Percentiles rank a stretch among this genome's conserved stretches.
phyloP scores from a whole-genome alignment of 192 early-diverging fungal species.

The Coemansia sp. region DNA sequence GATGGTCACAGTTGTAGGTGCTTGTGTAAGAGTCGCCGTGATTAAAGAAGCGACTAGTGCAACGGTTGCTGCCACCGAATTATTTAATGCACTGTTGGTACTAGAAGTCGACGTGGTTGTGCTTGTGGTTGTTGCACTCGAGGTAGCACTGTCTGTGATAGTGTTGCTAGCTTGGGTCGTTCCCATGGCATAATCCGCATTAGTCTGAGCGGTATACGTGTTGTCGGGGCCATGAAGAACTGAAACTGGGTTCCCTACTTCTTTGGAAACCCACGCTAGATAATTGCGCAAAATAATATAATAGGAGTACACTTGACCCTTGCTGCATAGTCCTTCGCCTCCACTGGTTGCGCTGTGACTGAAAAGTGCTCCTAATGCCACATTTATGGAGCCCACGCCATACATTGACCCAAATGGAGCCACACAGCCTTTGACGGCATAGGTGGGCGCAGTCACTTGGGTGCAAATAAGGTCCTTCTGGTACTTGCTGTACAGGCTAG shows the following conservation, averaged over 20 bases:
- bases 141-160: not conserved
- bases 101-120: not conserved
- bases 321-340: not conserved
- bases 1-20: not conserved
- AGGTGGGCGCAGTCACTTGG: slow-evolving; percentile 1
- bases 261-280: not conserved
- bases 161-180: not conserved
- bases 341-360: not conserved
- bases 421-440: not conserved
- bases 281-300: slow-evolving; percentile 6
- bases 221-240: slow-evolving; percentile 2
- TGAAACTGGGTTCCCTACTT: not conserved
- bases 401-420: slow-evolving; percentile 1
- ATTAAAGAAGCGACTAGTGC: not conserved
- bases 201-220: not conserved
- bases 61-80: not conserved
- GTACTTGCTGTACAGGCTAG: not conserved
- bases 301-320: not conserved
- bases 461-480: slow-evolving; percentile 1
- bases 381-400: not conserved
- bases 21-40: not conserved
- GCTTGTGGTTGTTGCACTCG: not conserved
- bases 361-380: not conserved
- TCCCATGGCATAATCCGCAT: not conserved
- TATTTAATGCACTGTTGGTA: not conserved